Evolutionary conservation across 2,329 filamentous ascomycete species (phyloP).

Genomic region (Verticillium klebahnii): DNA sequence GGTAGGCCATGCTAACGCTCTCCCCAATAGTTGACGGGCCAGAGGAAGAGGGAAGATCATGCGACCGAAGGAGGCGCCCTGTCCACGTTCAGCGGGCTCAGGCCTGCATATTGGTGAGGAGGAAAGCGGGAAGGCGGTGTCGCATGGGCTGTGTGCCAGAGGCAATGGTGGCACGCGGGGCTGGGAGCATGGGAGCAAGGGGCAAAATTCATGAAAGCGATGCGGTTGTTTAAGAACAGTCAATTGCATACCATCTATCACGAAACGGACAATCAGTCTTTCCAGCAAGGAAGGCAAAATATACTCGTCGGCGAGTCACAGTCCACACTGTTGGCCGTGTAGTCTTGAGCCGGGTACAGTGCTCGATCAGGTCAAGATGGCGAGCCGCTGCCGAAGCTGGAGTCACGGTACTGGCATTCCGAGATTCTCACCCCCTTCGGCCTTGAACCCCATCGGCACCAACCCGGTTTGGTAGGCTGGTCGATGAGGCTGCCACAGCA

Average conservation of each 20-base stretch:
- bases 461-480: no score
- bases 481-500: not conserved
- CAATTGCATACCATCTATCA: not conserved
- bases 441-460: not conserved
- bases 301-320: no score
- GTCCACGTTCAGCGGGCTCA: slow-evolving; percentile 53
- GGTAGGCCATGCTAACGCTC: slow-evolving; percentile 5
- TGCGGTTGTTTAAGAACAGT: not conserved
- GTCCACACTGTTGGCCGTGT: no score
- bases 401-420: no score
- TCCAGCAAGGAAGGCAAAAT: no score
- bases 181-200: not conserved
- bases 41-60: slow-evolving; percentile 65
- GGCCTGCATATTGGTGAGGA: slow-evolving; percentile 56
- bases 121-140: not conserved
- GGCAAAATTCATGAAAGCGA: not conserved
- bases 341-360: no score
- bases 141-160: not conserved
- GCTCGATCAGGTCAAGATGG: no score
- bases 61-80: slow-evolving; percentile 42
- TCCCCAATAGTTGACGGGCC: slow-evolving; percentile 54
- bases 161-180: not conserved
- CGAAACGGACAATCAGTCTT: not conserved
- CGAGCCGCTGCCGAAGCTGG: no score
- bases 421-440: no score